Evolutionary conservation across 352 stramenopile species (phyloP).

Genomic region (Pythium phragmiticola): DNA sequence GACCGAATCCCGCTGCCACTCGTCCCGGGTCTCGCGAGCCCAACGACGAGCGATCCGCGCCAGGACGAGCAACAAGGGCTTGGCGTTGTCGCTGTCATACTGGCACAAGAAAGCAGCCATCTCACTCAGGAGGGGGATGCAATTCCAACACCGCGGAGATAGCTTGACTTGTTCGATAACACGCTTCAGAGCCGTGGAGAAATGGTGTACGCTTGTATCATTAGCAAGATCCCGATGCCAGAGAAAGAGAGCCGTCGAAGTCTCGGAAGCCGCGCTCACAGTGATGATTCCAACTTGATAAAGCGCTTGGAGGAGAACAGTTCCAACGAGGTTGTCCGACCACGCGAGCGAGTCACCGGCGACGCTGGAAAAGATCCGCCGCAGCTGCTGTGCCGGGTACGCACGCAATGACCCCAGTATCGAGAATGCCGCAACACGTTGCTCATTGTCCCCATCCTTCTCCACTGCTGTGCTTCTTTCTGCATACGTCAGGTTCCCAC

Average conservation of each 20-base stretch:
- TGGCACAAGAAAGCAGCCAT: slow-evolving; percentile 33
- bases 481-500: slow-evolving; percentile 51
- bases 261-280: not conserved
- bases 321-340: slow-evolving; percentile 35
- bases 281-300: slow-evolving; percentile 45
- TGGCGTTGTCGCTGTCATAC: slow-evolving; percentile 20
- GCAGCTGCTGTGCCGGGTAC: slow-evolving; percentile 50
- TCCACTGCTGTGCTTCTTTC: slow-evolving; percentile 20
- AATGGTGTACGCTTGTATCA: slow-evolving; percentile 8
- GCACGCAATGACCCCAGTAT: slow-evolving; percentile 42
- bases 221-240: slow-evolving; percentile 51
- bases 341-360: slow-evolving; percentile 42
- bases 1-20: slow-evolving; percentile 1
- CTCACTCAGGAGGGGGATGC: slow-evolving; percentile 39
- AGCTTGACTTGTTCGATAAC: slow-evolving; percentile 14
- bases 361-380: slow-evolving; percentile 44
- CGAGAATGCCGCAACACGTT: slow-evolving; percentile 26
- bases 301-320: slow-evolving; percentile 43
- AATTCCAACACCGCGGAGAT: slow-evolving; percentile 22
- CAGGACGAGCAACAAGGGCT: slow-evolving; percentile 25
- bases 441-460: slow-evolving; percentile 26
- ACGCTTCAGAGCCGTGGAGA: slow-evolving; percentile 24
- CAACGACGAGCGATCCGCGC: slow-evolving; percentile 29
- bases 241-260: not conserved
- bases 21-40: slow-evolving; percentile 18